Percentiles rank a stretch among this genome's conserved stretches.
Evolutionary conservation across 495 filamentous ascomycete species (phyloP).

Genomic region (Bryoglossum gracile): DNA sequence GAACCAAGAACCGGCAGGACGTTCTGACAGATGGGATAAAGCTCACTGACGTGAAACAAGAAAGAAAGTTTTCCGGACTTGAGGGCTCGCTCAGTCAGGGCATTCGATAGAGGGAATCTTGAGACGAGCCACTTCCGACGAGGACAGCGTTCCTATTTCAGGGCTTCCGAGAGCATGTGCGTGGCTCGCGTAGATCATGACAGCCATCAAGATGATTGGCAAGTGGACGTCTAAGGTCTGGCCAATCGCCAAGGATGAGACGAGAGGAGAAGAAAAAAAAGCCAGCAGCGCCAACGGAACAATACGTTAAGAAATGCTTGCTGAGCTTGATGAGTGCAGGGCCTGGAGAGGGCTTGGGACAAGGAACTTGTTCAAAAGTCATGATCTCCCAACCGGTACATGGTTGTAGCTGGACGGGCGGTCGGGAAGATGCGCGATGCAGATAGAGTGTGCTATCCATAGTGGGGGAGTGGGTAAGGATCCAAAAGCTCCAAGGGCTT

Average conservation of each 20-base stretch:
- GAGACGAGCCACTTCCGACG: conserved; percentile 26
- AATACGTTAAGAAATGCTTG: conserved; percentile 23
- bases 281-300: conserved; percentile 22
- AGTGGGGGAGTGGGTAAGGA: conserved; percentile 22
- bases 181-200: conserved; percentile 25
- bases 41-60: conserved; percentile 20
- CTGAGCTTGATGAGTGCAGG: too few relatives aligned
- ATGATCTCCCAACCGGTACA: conserved; percentile 22
- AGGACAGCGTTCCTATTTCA: conserved; percentile 28
- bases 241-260: conserved; percentile 26
- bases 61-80: conserved; percentile 11
- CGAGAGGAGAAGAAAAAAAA: conserved; percentile 20
- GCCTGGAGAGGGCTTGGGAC: conserved; percentile 3
- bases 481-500: too few relatives aligned
- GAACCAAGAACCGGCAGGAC: conserved; percentile 2
- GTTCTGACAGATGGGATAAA: conserved; percentile 16
- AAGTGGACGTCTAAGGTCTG: conserved; percentile 17
- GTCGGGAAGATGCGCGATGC: conserved; percentile 26
- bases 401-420: conserved; percentile 19
- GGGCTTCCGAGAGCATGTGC: conserved; percentile 18
- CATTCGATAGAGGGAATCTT: conserved; percentile 20
- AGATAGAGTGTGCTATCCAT: conserved; percentile 21
- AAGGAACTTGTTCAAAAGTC: conserved; percentile 24
- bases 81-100: conserved; percentile 18
- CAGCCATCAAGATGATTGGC: conserved; percentile 25